Conservation (phyloP, 495 filamentous ascomycete species). For the Rusavskia elegans region DNA sequence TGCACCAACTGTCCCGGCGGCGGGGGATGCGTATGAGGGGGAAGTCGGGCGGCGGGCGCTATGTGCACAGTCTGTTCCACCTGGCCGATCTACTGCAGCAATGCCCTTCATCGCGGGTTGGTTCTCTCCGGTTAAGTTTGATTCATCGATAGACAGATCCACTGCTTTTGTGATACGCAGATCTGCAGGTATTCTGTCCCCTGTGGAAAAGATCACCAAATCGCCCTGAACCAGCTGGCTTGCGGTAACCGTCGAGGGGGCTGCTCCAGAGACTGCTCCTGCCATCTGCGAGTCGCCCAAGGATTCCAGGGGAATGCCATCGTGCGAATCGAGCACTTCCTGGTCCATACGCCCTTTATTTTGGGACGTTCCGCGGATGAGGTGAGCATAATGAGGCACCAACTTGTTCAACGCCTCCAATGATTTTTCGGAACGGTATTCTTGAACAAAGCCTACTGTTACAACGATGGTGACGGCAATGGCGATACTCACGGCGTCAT, state of each 20-base stretch:
- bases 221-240: conserved; percentile 81
- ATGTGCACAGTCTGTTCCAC: conserved; percentile 4
- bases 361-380: conserved; percentile 46
- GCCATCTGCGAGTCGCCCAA: conserved; percentile 21
- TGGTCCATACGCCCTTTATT: conserved; percentile 11
- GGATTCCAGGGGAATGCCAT: conserved; percentile 17
- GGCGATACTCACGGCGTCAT: conserved; percentile 90
- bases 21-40: conserved; percentile 43
- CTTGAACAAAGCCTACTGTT: conserved; percentile 89
- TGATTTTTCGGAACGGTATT: conserved; percentile 95
- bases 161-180: conserved; percentile 81
- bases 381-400: conserved; percentile 85
- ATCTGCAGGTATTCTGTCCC: conserved; percentile 92
- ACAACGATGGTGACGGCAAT: conserved; percentile 95
- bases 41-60: conserved; percentile 29
- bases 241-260: conserved; percentile 71
- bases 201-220: conserved; percentile 81
- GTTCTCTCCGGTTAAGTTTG: conserved; percentile 94
- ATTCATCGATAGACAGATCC: conserved; percentile 87
- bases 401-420: conserved; percentile 87
- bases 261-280: conserved; percentile 43
- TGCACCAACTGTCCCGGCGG: conserved; percentile 44
- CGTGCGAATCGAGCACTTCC: conserved; percentile 14
- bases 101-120: conserved; percentile 70
- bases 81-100: conserved; percentile 32